phyloP scores from a whole-genome alignment of 805 yeast species.

The Yarrowia sp. region DNA sequence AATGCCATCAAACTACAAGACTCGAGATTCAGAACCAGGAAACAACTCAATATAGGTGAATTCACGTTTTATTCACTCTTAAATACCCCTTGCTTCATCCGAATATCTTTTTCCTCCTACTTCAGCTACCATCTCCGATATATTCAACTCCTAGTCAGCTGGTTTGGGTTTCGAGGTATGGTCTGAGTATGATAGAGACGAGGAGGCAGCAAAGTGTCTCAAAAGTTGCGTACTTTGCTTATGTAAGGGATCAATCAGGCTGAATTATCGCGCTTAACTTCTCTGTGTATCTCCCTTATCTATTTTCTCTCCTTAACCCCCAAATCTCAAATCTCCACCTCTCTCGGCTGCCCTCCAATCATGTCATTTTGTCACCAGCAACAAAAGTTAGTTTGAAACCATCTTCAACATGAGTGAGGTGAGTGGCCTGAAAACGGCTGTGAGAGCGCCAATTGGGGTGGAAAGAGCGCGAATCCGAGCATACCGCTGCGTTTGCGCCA shows the following conservation, averaged over 20 bases:
- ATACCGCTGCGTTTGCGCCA: not conserved
- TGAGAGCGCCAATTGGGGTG: not conserved
- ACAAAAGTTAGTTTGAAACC: constrained; percentile 37
- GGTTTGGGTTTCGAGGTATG: constrained; percentile 17
- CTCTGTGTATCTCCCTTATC: too few species aligned
- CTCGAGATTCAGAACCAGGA: too few species aligned
- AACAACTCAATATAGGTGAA: too few species aligned
- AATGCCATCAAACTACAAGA: too few species aligned
- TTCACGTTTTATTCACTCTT: too few species aligned
- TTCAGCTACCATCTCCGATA: not conserved
- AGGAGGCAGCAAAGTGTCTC: not conserved
- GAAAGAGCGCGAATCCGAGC: not conserved
- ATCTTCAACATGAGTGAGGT: constrained; percentile 38
- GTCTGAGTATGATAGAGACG: not conserved
- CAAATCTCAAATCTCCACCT: not conserved
- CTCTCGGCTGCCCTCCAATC: constrained; percentile 33
- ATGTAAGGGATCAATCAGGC: not conserved
- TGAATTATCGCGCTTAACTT: too few species aligned
- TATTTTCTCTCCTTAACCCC: too few species aligned
- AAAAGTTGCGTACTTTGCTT: not conserved
- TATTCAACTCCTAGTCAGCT: not conserved
- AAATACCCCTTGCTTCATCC: too few species aligned
- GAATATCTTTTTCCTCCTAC: too few species aligned
- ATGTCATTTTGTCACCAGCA: constrained; percentile 19
- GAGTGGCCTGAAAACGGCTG: constrained; percentile 17